phyloP scores from a whole-genome alignment of 352 stramenopile genomes.

The Phytophthora pluvialis region DNA sequence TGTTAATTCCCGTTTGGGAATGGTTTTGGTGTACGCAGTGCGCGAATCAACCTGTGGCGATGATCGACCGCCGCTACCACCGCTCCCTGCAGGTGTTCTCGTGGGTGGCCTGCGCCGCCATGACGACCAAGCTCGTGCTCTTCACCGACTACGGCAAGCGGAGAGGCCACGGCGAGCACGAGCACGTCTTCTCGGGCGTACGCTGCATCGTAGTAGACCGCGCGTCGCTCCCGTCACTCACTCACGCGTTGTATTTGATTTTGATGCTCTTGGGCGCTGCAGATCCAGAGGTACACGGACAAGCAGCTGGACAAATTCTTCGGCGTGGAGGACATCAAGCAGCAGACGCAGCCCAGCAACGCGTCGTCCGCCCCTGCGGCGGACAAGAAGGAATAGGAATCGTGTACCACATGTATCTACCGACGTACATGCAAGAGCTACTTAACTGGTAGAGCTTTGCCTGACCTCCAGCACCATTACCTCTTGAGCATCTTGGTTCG shows the following conservation, averaged over 20 bases:
- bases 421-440: slow-evolving; percentile 33
- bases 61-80: slow-evolving; percentile 89
- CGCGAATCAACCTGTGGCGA: slow-evolving; percentile 32
- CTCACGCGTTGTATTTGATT: no score
- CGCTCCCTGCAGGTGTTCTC: slow-evolving; percentile 87
- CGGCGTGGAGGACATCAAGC: slow-evolving; percentile 72
- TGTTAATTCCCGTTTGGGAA: not conserved
- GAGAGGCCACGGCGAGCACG: slow-evolving; percentile 51
- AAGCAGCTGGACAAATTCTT: slow-evolving; percentile 90
- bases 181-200: slow-evolving; percentile 85
- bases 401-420: slow-evolving; percentile 32
- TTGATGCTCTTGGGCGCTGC: not conserved
- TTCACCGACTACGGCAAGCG: slow-evolving; percentile 83
- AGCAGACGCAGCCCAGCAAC: slow-evolving; percentile 32
- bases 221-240: not conserved
- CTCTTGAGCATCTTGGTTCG: slow-evolving; percentile 2
- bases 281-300: slow-evolving; percentile 81
- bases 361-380: slow-evolving; percentile 7
- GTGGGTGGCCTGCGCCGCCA: slow-evolving; percentile 76
- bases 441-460: slow-evolving; percentile 20
- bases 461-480: no score
- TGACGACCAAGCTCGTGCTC: slow-evolving; percentile 85
- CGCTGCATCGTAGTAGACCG: not conserved
- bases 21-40: no score
- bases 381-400: slow-evolving; percentile 36